Evolutionary conservation across 1,139 yeast genomes (phyloP).

Genomic region (Barnettozyma hawaiiensis): DNA sequence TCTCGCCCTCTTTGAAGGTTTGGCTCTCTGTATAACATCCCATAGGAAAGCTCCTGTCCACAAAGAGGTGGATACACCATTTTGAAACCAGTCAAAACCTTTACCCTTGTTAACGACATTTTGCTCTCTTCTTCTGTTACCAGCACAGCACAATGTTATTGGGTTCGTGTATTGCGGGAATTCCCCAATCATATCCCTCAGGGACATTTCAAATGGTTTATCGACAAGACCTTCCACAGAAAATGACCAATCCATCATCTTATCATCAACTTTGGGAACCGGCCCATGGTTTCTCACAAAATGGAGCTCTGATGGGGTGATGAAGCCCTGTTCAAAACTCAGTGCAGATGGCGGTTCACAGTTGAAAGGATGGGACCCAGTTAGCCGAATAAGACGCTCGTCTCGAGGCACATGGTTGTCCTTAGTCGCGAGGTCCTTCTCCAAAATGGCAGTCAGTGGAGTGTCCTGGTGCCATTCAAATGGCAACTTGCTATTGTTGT

Average conservation of each 20-base stretch:
- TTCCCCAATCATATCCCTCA: constrained; percentile 24
- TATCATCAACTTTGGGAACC: constrained; percentile 25
- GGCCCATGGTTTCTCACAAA: constrained; percentile 34
- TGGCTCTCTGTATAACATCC: constrained; percentile 27
- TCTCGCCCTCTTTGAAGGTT: constrained; percentile 26
- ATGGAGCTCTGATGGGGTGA: constrained; percentile 30
- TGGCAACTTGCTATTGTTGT: background rate
- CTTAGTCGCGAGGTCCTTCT: constrained; percentile 27
- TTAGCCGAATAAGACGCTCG: constrained; percentile 28
- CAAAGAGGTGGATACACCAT: constrained; percentile 30
- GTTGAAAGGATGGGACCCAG: constrained; percentile 33
- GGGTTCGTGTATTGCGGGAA: constrained; percentile 29
- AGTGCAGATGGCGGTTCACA: constrained; percentile 29
- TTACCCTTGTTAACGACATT: constrained; percentile 31
- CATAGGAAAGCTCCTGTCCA: constrained; percentile 32
- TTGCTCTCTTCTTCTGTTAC: constrained; percentile 32
- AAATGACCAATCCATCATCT: constrained; percentile 27
- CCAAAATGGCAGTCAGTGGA: constrained; percentile 16
- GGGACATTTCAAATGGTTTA: constrained; percentile 24
- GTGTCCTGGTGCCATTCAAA: constrained; percentile 11
- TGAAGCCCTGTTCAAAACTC: constrained; percentile 28
- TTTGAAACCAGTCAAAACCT: constrained; percentile 34
- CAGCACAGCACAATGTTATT: constrained; percentile 32
- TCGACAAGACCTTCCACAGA: constrained; percentile 29
- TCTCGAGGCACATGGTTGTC: constrained; percentile 30